Base-by-base conservation (phyloP, 2,329 filamentous ascomycete species). In the Diaporthe helianthi region DNA sequence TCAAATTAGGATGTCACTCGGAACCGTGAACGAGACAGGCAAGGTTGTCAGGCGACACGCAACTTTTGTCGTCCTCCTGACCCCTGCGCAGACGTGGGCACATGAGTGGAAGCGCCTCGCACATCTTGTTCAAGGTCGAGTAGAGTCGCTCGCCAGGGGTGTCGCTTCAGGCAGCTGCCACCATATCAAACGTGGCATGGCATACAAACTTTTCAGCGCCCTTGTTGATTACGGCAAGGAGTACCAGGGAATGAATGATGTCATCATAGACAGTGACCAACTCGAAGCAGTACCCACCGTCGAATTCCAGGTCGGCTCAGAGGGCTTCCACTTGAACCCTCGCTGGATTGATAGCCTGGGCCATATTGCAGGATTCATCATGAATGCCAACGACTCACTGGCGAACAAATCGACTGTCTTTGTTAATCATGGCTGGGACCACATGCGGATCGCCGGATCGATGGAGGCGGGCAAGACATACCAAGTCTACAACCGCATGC, bases 351-450 rank as follows among this genome's bases (percentile, higher is more conserved):
- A 68, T 24, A 26, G 44, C 4, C 33, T 68, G 10, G 49, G 53
- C n/a, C 65, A 68, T 33, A 52, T 58, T 13, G 65, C 54, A 10
- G 65, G 65, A 13, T 68, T 68, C 44, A 38, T 61, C 12, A 68
- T 68, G 65, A 68, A 68, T 22, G 65, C 44, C 46, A 68, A 53
- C 24, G 65, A 68, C 8, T 17, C 22, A 13, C 5, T 58, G 4
- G 24, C 49, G 19, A 36, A 26, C 22, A 46, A 68, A 7, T 22
- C 15, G 10, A 58, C 55, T 4, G 33, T 33, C 31, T 68, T 61
- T 7, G 54, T 68, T 13, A 68, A 68, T 31, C 65, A 68, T 5
- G 65, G 65, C 9, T 68, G 65, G 65, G 31, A 61, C 9, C 22
- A 47, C 4, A 29, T 68, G 36, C 24, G 22, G 19, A 47, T 61